Evolutionary conservation across 2,329 filamentous ascomycete species (phyloP).

Genomic region (Xylariaceae sp.): DNA sequence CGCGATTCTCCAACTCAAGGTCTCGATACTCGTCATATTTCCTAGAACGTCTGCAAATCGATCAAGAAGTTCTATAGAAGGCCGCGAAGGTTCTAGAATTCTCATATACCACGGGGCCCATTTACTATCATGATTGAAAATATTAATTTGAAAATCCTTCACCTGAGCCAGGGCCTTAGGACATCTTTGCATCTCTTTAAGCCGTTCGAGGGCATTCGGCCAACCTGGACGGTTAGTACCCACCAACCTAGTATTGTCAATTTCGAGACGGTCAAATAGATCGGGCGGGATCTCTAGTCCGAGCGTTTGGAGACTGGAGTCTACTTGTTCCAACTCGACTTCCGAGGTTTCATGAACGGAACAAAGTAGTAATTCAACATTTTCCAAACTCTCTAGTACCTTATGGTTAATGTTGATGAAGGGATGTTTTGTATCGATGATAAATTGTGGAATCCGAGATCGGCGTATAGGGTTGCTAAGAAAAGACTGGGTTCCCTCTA

Average conservation of each 20-base stretch:
- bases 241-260: not conserved
- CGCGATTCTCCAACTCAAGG: slow-evolving; percentile 3
- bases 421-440: slow-evolving; percentile 4
- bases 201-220: slow-evolving; percentile 3
- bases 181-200: slow-evolving; percentile 2
- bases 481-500: not conserved
- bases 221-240: slow-evolving; percentile 1
- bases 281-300: slow-evolving; percentile 4
- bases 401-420: slow-evolving; percentile 6
- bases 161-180: slow-evolving; percentile 7
- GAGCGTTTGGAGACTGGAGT: not conserved
- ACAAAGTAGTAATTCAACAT: slow-evolving; percentile 7
- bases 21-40: slow-evolving; percentile 13
- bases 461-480: slow-evolving; percentile 2
- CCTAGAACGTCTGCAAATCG: slow-evolving; percentile 6
- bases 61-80: not conserved
- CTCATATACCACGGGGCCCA: not conserved
- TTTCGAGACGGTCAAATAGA: slow-evolving; percentile 8
- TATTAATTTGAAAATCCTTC: slow-evolving; percentile 2
- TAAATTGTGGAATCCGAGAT: slow-evolving; percentile 10
- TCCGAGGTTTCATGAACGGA: not conserved
- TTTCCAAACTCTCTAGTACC: slow-evolving; percentile 3
- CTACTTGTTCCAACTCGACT: not conserved
- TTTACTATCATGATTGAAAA: not conserved
- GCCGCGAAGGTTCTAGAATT: slow-evolving; percentile 1